Conservation (phyloP, 148 eudicot genomes). For the Pouteria glomerata region DNA sequence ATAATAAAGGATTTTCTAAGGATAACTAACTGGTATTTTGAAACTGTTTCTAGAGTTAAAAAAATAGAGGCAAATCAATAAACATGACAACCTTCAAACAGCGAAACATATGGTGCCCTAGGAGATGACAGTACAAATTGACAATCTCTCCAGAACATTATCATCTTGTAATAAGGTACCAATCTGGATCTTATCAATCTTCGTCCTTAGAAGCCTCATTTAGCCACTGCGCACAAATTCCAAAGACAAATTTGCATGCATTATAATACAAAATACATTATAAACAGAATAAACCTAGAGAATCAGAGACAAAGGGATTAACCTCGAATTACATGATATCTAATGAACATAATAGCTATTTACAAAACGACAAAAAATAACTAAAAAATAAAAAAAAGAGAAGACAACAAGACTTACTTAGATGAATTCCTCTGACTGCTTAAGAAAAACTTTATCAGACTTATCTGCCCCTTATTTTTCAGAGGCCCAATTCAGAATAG, state of each 20-base stretch:
- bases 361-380: neutral
- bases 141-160: neutral
- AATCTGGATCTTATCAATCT: slow-evolving; percentile 19
- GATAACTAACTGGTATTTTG: no score
- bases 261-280: neutral
- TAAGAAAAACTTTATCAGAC: slow-evolving; percentile 62
- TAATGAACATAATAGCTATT: neutral
- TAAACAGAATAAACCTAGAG: neutral
- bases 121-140: neutral
- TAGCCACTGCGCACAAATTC: slow-evolving; percentile 63
- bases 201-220: slow-evolving; percentile 87
- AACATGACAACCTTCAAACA: neutral
- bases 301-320: neutral
- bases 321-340: neutral
- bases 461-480: slow-evolving; percentile 92
- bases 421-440: slow-evolving; percentile 63
- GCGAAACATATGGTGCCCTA: neutral
- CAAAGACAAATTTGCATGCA: no score
- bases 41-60: no score
- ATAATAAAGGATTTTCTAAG: no score
- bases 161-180: neutral
- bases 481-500: slow-evolving; percentile 75
- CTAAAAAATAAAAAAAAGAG: no score
- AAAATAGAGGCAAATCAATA: neutral
- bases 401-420: slow-evolving; percentile 49